Conservation (phyloP, 305 asterid genomes). For the Striga hermonthica region DNA sequence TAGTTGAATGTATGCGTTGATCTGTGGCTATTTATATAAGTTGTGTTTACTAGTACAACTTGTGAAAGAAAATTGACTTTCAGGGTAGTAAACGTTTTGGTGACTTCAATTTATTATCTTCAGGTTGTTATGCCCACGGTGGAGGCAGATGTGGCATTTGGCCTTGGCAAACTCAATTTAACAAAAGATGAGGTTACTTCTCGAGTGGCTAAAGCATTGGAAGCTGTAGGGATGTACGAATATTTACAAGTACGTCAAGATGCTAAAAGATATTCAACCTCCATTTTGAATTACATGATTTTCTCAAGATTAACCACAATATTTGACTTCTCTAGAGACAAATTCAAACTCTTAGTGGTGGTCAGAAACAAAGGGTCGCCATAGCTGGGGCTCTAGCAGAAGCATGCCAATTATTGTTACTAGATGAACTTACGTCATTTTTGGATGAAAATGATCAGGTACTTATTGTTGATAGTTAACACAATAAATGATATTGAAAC, state of each 20-base stretch:
- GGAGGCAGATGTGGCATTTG: conserved; percentile 96
- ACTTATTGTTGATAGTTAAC: too few species aligned
- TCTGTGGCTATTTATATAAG: too few species aligned
- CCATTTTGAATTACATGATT: conserved; percentile 2
- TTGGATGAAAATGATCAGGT: conserved; percentile 97
- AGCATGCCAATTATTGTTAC: conserved; percentile 80
- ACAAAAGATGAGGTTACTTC: conserved; percentile 47
- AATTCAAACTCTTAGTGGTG: conserved; percentile 96
- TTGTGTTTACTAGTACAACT: too few species aligned
- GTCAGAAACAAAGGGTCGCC: conserved; percentile 98
- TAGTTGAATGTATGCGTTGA: too few species aligned
- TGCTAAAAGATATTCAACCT: background rate
- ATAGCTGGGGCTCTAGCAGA: conserved; percentile 97
- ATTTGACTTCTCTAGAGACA: conserved; percentile 56
- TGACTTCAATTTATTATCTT: conserved; percentile 11
- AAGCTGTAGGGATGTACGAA: conserved; percentile 80
- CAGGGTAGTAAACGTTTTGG: background rate
- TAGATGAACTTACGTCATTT: conserved; percentile 96
- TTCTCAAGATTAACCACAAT: conserved; percentile 13
- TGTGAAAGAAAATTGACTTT: conserved; percentile 5
- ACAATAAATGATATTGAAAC: too few species aligned
- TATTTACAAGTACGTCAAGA: conserved; percentile 60
- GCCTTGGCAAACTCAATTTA: conserved; percentile 70
- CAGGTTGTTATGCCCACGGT: conserved; percentile 99
- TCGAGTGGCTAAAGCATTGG: conserved; percentile 78